phyloP scores from a whole-genome alignment of 2,329 filamentous ascomycete genomes.

The Fusarium coicis region DNA sequence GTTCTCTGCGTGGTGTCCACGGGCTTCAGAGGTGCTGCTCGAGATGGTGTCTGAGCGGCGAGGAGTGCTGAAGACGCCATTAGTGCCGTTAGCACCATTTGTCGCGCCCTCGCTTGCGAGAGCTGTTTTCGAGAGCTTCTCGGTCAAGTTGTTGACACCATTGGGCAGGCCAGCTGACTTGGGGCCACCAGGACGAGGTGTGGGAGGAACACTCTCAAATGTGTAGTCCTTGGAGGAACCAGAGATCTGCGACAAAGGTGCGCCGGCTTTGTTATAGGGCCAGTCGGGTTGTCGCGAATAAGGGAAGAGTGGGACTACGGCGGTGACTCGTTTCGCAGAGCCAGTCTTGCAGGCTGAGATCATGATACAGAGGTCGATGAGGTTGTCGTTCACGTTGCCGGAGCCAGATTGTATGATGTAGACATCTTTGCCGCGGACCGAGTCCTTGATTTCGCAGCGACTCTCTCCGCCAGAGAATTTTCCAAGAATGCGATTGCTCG shows the following conservation, averaged over 20 bases:
- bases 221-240: constrained; percentile 72
- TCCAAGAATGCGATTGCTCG: constrained; percentile 82
- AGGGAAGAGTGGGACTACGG: constrained; percentile 93
- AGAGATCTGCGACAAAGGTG: constrained; percentile 79
- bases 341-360: constrained; percentile 97
- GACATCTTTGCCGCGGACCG: constrained; percentile 97
- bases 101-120: constrained; percentile 57
- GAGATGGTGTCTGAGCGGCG: constrained; percentile 52
- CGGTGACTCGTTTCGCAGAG: constrained; percentile 91
- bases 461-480: constrained; percentile 98
- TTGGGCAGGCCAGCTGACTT: constrained; percentile 74
- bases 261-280: constrained; percentile 95
- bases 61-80: constrained; percentile 47
- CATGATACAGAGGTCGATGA: constrained; percentile 97
- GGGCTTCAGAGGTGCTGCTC: constrained; percentile 48
- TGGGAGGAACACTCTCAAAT: constrained; percentile 91
- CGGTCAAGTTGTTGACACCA: constrained; percentile 75
- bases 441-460: constrained; percentile 94
- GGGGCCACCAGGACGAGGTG: constrained; percentile 78
- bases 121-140: constrained; percentile 76
- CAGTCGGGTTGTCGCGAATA: constrained; percentile 97
- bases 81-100: constrained; percentile 43
- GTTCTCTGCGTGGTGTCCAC: constrained; percentile 52
- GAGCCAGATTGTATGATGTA: constrained; percentile 97
- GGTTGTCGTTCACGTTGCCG: constrained; percentile 93